Evolutionary conservation across 164 flowering plant genomes (phyloP).

Genomic region (Chloranthus sessilifolius): DNA sequence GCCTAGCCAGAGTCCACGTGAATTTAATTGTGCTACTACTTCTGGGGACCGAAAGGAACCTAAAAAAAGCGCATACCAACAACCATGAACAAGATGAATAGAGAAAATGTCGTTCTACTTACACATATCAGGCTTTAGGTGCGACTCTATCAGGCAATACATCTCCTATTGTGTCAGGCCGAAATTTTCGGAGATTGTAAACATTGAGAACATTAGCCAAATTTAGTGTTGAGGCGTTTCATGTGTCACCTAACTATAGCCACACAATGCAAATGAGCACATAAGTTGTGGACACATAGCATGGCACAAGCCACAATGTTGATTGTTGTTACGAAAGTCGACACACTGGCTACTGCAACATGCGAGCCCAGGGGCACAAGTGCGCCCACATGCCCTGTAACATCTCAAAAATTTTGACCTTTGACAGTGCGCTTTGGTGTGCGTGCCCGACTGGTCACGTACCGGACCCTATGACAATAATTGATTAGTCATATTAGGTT

Average conservation of each 20-base stretch:
- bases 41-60: too few relatives aligned
- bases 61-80: too few relatives aligned
- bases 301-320: constrained; percentile 28
- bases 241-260: constrained; percentile 18
- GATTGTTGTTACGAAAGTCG: constrained; percentile 23
- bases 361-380: constrained; percentile 17
- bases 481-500: too few relatives aligned
- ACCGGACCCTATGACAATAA: too few relatives aligned
- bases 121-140: background rate
- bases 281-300: constrained; percentile 17
- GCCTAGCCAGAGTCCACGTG: too few relatives aligned
- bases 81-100: too few relatives aligned
- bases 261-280: constrained; percentile 29
- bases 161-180: background rate
- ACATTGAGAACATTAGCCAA: background rate
- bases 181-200: background rate
- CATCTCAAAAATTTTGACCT: too few relatives aligned
- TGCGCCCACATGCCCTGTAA: constrained; percentile 25
- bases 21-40: too few relatives aligned
- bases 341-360: constrained; percentile 33
- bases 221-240: background rate
- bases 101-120: too few relatives aligned
- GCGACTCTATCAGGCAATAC: background rate
- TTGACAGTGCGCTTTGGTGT: too few relatives aligned
- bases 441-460: too few relatives aligned